These are phyloP conservation scores for Fusarium neocosmosporiellum DNA, from an alignment of 2,329 filamentous ascomycete genomes.

Conservation along the genomic window DNA sequence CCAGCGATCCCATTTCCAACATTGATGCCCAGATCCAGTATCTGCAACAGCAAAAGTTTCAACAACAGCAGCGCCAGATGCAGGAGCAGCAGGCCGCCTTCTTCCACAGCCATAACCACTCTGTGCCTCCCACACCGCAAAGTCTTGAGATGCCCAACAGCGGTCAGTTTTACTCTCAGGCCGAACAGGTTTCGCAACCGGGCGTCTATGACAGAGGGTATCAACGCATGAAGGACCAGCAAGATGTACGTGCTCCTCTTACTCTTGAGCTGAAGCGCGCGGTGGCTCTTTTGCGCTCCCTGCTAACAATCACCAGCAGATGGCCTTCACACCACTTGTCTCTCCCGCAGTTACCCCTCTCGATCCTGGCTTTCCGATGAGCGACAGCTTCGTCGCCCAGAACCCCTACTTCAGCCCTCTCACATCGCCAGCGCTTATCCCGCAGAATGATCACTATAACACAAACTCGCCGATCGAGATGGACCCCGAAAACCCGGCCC, in stretches of 20 bases:
- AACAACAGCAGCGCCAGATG: slow-evolving; percentile 69
- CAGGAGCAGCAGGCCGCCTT: slow-evolving; percentile 68
- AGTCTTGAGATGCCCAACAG: slow-evolving; percentile 77
- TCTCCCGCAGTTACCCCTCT: slow-evolving; percentile 87
- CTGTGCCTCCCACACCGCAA: slow-evolving; percentile 83
- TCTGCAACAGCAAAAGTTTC: slow-evolving; percentile 71
- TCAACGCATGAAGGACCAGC: slow-evolving; percentile 74
- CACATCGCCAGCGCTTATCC: slow-evolving; percentile 82
- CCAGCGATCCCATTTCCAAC: slow-evolving; percentile 65
- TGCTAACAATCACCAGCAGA: slow-evolving; percentile 55
- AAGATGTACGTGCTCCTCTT: slow-evolving; percentile 62
- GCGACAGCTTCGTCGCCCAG: slow-evolving; percentile 66
- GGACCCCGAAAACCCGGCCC: slow-evolving; percentile 60
- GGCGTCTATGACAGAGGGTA: slow-evolving; percentile 73
- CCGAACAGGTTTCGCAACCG: slow-evolving; percentile 64
- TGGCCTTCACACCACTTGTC: slow-evolving; percentile 83
- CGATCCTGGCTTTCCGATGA: slow-evolving; percentile 74
- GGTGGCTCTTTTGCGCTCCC: neutral
- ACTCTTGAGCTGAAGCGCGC: neutral
- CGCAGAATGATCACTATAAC: slow-evolving; percentile 50
- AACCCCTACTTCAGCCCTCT: slow-evolving; percentile 85
- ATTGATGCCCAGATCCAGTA: slow-evolving; percentile 75
- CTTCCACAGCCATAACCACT: slow-evolving; percentile 66
- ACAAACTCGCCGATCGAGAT: slow-evolving; percentile 68
- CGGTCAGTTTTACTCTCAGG: slow-evolving; percentile 68